Percentiles rank a stretch among this genome's conserved stretches.
Conservation (phyloP, 2,329 filamentous ascomycete genomes). For the Penicillium sp. region DNA sequence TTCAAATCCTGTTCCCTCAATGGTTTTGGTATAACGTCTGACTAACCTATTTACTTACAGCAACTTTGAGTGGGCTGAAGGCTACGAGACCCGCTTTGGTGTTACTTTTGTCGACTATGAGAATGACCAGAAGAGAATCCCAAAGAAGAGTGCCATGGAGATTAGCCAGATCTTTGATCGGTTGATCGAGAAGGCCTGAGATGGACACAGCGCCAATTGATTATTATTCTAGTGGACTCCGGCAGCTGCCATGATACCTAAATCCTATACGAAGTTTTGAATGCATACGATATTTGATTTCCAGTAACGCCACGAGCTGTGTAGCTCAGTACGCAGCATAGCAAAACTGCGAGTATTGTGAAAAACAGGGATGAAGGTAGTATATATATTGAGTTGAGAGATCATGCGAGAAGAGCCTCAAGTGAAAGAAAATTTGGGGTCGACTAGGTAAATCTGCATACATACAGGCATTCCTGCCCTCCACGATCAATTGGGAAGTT, state of each 20-base stretch:
- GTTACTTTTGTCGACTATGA: slow-evolving; percentile 80
- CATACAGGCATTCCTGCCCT: not conserved
- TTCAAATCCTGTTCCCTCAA: not conserved
- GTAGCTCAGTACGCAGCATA: not conserved
- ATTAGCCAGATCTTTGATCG: slow-evolving; percentile 69
- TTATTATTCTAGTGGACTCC: not conserved
- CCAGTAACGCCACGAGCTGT: too few species aligned
- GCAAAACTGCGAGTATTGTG: not conserved
- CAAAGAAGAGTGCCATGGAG: slow-evolving; percentile 78
- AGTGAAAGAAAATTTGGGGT: not conserved
- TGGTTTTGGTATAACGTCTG: not conserved
- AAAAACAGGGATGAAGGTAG: too few species aligned
- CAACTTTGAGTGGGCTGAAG: slow-evolving; percentile 91
- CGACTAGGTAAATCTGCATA: not conserved
- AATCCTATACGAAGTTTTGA: not conserved
- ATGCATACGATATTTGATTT: not conserved
- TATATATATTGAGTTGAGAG: not conserved
- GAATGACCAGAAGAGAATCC: slow-evolving; percentile 71
- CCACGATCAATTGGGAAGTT: too few species aligned
- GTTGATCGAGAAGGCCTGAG: slow-evolving; percentile 61
- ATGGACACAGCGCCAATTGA: not conserved
- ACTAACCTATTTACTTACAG: slow-evolving; percentile 32
- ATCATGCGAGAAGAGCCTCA: not conserved
- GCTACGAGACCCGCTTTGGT: slow-evolving; percentile 81
- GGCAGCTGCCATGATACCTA: not conserved